phyloP scores from a whole-genome alignment of 2,329 filamentous ascomycete genomes.

The Coniochaeta prunicola region DNA sequence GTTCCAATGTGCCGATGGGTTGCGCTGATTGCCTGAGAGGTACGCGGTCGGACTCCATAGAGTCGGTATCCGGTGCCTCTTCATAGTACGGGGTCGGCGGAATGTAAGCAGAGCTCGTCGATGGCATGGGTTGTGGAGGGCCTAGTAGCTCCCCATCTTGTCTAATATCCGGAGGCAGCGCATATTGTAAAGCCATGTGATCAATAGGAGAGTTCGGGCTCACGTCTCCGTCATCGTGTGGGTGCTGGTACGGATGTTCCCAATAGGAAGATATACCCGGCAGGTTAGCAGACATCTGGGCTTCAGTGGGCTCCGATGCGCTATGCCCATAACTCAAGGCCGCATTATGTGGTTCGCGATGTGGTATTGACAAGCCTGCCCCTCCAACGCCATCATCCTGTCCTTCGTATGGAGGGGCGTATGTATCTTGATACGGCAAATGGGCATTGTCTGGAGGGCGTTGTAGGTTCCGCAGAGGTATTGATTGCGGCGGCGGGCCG shows the following conservation, averaged over 20 bases:
- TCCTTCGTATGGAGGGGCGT: background rate
- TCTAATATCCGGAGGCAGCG: constrained; percentile 45
- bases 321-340: background rate
- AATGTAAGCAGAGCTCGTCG: constrained; percentile 19
- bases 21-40: constrained; percentile 50
- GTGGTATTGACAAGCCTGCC: background rate
- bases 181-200: constrained; percentile 43
- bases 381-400: constrained; percentile 2
- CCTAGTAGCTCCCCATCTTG: constrained; percentile 21
- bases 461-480: constrained; percentile 61
- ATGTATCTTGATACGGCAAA: background rate
- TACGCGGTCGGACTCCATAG: constrained; percentile 49
- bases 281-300: constrained; percentile 25
- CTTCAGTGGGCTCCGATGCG: constrained; percentile 11
- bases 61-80: constrained; percentile 29
- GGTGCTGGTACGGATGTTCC: constrained; percentile 37
- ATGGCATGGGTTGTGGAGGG: constrained; percentile 12
- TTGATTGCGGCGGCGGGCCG: constrained; percentile 46
- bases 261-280: constrained; percentile 44
- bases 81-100: constrained; percentile 32
- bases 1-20: constrained; percentile 44
- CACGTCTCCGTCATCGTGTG: constrained; percentile 24
- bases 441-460: constrained; percentile 19
- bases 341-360: background rate
- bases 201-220: constrained; percentile 45